Evolutionary conservation across 1,284 basidiomycete genomes (phyloP).

Genomic region (Salmacisia buchloeana): DNA sequence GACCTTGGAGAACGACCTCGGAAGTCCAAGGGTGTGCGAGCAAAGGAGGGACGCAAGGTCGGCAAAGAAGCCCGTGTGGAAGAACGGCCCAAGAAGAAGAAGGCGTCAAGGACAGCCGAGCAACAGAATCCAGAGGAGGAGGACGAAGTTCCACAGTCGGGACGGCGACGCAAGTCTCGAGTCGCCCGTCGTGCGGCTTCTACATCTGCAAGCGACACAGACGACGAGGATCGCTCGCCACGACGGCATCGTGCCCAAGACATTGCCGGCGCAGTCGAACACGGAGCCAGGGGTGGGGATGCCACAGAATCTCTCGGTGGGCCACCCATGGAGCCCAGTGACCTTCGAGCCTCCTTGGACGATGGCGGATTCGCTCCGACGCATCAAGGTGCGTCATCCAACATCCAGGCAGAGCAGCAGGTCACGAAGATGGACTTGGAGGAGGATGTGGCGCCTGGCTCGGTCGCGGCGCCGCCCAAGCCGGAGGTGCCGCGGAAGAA

Average conservation of each 20-base stretch:
- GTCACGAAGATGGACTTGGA: neutral
- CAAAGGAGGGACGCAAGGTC: neutral
- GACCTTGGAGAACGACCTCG: neutral
- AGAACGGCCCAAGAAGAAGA: neutral
- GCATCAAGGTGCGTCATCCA: too few species aligned
- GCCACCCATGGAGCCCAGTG: too few species aligned
- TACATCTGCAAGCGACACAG: neutral
- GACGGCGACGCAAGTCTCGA: too few species aligned
- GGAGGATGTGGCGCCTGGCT: too few species aligned
- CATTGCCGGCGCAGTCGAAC: neutral
- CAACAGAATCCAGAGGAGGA: too few species aligned
- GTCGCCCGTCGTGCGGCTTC: neutral
- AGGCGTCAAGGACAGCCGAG: too few species aligned
- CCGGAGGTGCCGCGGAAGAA: slow-evolving; percentile 34
- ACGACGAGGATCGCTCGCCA: neutral
- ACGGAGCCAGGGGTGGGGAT: too few species aligned
- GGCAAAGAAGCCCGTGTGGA: neutral
- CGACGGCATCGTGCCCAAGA: too few species aligned
- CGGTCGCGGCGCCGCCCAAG: slow-evolving; percentile 13
- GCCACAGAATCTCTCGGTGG: too few species aligned
- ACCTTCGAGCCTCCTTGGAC: too few species aligned
- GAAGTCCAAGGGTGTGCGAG: neutral
- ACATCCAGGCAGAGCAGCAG: neutral
- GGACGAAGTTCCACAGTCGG: too few species aligned
- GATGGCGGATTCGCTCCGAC: too few species aligned